phyloP scores from a whole-genome alignment of 2,329 filamentous ascomycete species.

The Alternaria dauci region DNA sequence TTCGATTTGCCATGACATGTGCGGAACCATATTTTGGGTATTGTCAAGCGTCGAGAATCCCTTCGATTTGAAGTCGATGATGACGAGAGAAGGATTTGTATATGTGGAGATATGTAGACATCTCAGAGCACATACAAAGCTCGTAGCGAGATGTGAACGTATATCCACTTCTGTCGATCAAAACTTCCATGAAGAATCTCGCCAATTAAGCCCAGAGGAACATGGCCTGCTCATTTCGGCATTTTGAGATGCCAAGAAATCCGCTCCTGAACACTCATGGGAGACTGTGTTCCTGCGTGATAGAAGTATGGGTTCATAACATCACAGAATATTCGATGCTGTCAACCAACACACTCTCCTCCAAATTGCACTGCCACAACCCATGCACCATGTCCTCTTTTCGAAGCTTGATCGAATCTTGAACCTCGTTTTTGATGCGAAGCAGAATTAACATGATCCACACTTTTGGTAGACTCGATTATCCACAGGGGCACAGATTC shows the following conservation, averaged over 20 bases:
- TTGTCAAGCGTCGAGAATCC: background rate
- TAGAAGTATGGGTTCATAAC: background rate
- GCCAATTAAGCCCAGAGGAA: background rate
- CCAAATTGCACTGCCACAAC: background rate
- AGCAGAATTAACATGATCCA: background rate
- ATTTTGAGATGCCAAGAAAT: background rate
- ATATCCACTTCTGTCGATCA: background rate
- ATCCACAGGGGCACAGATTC: background rate
- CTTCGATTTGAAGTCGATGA: accelerated
- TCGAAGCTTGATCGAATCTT: background rate
- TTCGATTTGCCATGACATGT: background rate
- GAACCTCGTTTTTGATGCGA: no score
- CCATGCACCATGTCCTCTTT: background rate
- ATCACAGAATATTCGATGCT: background rate
- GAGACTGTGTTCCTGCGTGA: background rate
- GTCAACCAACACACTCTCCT: background rate
- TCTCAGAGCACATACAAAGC: no score
- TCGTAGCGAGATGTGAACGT: background rate
- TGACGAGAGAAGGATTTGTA: background rate
- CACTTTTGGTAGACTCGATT: background rate
- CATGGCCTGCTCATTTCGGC: background rate
- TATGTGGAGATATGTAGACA: background rate
- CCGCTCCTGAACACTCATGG: background rate
- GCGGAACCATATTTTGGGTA: background rate
- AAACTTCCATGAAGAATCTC: background rate